Evolutionary conservation across 2,329 filamentous ascomycete species (phyloP), one percentile per base, ranked within the genome.

Genomic region (Fusarium abutilonis): DNA sequence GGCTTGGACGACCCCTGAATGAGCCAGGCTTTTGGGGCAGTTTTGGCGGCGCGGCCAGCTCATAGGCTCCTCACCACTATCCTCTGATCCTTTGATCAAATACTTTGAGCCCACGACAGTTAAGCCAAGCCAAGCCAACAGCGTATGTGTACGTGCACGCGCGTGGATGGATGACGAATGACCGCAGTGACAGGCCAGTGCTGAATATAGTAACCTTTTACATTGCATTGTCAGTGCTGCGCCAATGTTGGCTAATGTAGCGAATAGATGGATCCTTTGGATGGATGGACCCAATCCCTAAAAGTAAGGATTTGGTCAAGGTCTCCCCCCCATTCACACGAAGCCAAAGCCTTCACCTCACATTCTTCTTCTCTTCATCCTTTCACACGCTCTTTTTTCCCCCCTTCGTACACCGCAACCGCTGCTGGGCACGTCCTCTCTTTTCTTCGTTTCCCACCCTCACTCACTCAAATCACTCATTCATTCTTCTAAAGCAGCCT

Each of bases 381-480:
- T 51, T 54, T 59, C 60, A 63, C 64, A 60, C 58, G 42, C 58
- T 66, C 49, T 62, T 52, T 54, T 63, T 59, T 46, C 9, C 40
- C 35, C 48, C 42, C 32, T 46, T 60, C 53, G 59, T 63, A 63
- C 60, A 60, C 60, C 52, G 41, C 56, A 60, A 60, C 60, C 65
- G 60, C 66, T 72, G 75, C 73, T 75, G 72, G 72, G 71, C 74
- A 75, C 70, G 66, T 76, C 68, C 74, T 72, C 63, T 75, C 73
- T 55, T 75, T 56, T 75, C 42, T 68, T 64, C 54, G 39, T 66
- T 64, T 63, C n/a, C 52, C 8, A 39, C 29, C 29, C n/a, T 11
- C 15, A 35, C 31, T 26, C 31, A 49, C 32, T 41, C 11, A 28
- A 56, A 34, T 39, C 41, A 53, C 28, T 50, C 43, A 46, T 38